Evolutionary conservation across 176 grass and related monocot genomes (phyloP).

Genomic region (Tillandsia leiboldiana): DNA sequence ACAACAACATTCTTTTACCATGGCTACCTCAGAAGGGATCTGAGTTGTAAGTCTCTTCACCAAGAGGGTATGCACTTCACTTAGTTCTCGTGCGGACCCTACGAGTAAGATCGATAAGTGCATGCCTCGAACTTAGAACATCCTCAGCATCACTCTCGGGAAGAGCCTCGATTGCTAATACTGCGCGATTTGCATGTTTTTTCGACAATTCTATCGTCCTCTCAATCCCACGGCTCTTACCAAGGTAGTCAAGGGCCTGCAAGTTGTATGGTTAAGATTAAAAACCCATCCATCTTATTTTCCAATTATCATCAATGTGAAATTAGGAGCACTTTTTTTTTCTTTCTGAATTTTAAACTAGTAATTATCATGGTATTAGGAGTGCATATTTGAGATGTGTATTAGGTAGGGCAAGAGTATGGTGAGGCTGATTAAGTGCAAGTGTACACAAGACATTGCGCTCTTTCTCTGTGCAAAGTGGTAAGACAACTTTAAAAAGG

Average conservation of each 20-base stretch:
- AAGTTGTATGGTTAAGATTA: background rate
- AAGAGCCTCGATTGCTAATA: conserved; percentile 29
- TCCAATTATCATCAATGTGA: conserved; percentile 10
- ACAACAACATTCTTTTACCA: background rate
- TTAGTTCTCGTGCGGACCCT: conserved; percentile 41
- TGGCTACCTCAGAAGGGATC: background rate
- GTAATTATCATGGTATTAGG: background rate
- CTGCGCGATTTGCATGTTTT: conserved; percentile 35
- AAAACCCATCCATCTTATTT: background rate
- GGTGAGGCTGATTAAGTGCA: background rate
- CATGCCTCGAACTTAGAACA: conserved; percentile 30
- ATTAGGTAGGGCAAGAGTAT: background rate
- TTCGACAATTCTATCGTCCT: conserved; percentile 36
- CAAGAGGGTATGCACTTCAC: conserved; percentile 6
- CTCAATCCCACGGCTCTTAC: conserved; percentile 44
- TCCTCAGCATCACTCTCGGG: conserved; percentile 27
- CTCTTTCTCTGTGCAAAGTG: background rate
- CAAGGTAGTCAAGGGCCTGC: conserved; percentile 37
- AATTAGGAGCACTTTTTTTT: background rate
- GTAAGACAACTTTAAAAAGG: background rate
- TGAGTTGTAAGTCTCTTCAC: background rate
- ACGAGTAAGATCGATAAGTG: conserved; percentile 42
- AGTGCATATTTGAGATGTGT: background rate
- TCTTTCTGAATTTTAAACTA: too few relatives aligned
- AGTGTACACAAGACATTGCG: background rate